Evolutionary conservation across 192 early-diverging fungal species (phyloP).

Genomic region (Polychytrium aggregatum): DNA sequence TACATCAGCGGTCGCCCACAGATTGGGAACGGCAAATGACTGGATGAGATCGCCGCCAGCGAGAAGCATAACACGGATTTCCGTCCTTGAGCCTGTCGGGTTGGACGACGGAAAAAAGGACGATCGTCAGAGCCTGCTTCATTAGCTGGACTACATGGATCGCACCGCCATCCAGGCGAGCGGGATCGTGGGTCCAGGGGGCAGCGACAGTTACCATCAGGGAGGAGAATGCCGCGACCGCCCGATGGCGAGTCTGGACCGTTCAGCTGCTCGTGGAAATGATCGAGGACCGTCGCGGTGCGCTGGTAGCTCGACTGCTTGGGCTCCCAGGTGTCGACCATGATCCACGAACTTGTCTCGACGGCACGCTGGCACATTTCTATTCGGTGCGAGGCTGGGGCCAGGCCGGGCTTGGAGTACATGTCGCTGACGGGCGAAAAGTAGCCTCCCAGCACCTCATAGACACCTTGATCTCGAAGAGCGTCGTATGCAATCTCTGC

Average conservation of each 20-base stretch:
- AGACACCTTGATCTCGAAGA: conserved; percentile 54
- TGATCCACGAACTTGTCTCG: conserved; percentile 76
- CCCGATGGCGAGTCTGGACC: conserved; percentile 23
- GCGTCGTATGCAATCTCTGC: conserved; percentile 93
- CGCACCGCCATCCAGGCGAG: no score
- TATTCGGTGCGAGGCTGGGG: conserved; percentile 74
- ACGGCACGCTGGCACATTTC: conserved; percentile 86
- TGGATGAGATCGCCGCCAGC: conserved; percentile 96
- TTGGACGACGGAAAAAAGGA: not conserved
- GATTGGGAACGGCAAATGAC: conserved; percentile 80
- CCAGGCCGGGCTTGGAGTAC: conserved; percentile 88
- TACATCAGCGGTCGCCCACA: conserved; percentile 84
- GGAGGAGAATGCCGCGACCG: conserved; percentile 24
- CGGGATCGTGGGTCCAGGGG: not conserved
- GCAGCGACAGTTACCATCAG: conserved; percentile 32
- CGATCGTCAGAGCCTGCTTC: not conserved
- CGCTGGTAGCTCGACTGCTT: conserved; percentile 65
- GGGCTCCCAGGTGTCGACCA: conserved; percentile 94
- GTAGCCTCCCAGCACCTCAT: conserved; percentile 89
- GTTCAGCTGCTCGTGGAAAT: conserved; percentile 88
- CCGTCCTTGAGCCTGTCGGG: conserved; percentile 14
- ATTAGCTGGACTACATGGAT: no score
- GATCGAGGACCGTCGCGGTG: conserved; percentile 86
- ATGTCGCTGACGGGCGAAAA: conserved; percentile 93
- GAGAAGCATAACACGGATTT: conserved; percentile 79